Conservation (phyloP, 768 basidiomycete genomes). For the Cantharellus cinnabarinus region DNA sequence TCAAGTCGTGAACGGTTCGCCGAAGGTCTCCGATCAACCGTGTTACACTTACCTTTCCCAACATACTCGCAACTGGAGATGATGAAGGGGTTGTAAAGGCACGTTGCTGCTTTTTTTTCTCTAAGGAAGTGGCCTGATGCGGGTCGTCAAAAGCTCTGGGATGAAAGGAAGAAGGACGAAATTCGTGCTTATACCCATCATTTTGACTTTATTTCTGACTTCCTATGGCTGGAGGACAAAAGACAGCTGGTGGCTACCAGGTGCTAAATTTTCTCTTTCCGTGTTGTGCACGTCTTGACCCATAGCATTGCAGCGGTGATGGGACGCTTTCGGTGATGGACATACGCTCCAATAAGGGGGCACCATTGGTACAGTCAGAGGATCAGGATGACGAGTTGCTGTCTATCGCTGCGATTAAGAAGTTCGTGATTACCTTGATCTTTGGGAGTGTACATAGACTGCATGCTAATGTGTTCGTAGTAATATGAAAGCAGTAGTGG, state of each 20-base stretch:
- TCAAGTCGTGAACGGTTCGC: slow-evolving; percentile 1
- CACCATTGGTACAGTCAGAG: slow-evolving; percentile 71
- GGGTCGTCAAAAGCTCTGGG: slow-evolving; percentile 54
- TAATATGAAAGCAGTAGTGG: slow-evolving; percentile 65
- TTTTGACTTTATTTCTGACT: slow-evolving; percentile 87
- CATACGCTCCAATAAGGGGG: slow-evolving; percentile 57
- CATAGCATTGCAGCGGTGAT: slow-evolving; percentile 42
- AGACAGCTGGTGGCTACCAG: slow-evolving; percentile 75
- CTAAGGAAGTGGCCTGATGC: neutral
- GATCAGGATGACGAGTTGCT: slow-evolving; percentile 92
- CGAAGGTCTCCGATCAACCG: slow-evolving; percentile 69
- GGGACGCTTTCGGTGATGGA: slow-evolving; percentile 87
- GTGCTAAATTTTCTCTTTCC: slow-evolving; percentile 19
- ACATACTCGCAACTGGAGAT: slow-evolving; percentile 69
- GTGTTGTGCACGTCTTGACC: too few relatives aligned
- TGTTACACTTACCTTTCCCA: slow-evolving; percentile 45
- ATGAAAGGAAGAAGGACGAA: slow-evolving; percentile 46
- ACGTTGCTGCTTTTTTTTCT: slow-evolving; percentile 6
- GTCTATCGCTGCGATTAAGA: slow-evolving; percentile 67
- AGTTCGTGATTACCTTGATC: slow-evolving; percentile 22
- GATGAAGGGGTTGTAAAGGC: slow-evolving; percentile 92
- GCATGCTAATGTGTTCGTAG: slow-evolving; percentile 13
- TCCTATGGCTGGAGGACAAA: slow-evolving; percentile 68
- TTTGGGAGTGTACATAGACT: neutral
- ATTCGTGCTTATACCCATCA: slow-evolving; percentile 63